Evolutionary conservation across 1,284 basidiomycete species (phyloP).

Genomic region (Irpex sp.): DNA sequence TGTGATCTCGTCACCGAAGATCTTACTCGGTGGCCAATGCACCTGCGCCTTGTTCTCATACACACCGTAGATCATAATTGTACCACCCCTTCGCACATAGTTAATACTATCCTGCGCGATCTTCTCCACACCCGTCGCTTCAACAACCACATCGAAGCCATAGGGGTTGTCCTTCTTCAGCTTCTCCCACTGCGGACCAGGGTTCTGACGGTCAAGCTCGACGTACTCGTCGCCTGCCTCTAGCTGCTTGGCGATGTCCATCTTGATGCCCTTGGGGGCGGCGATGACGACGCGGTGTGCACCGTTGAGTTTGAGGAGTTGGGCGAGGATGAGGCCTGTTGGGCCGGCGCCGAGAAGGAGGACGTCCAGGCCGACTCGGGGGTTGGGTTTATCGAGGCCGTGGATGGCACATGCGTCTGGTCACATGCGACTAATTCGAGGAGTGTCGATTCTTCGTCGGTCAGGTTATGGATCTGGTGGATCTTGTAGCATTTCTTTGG

Average conservation of each 20-base stretch:
- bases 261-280: conserved; percentile 85
- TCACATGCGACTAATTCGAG: no score
- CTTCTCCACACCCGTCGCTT: conserved; percentile 53
- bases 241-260: conserved; percentile 71
- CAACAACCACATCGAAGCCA: conserved; percentile 86
- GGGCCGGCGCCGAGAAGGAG: conserved; percentile 78
- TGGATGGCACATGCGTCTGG: conserved; percentile 89
- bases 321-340: conserved; percentile 79
- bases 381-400: conserved; percentile 78
- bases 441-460: conserved; percentile 86
- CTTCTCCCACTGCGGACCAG: conserved; percentile 72
- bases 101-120: conserved; percentile 53
- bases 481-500: no score
- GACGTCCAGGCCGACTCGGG: conserved; percentile 73
- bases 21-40: conserved; percentile 54
- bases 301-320: conserved; percentile 83
- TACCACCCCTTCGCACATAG: conserved; percentile 51
- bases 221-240: conserved; percentile 77
- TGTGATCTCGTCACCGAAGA: conserved; percentile 30
- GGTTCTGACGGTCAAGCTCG: conserved; percentile 72
- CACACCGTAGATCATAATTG: conserved; percentile 52
- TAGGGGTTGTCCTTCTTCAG: conserved; percentile 76
- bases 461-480: conserved; percentile 79
- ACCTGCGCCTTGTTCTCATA: conserved; percentile 50
- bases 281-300: conserved; percentile 80